Conservation (phyloP, 352 stramenopile species). For the Globisporangium sylvaticum region DNA sequence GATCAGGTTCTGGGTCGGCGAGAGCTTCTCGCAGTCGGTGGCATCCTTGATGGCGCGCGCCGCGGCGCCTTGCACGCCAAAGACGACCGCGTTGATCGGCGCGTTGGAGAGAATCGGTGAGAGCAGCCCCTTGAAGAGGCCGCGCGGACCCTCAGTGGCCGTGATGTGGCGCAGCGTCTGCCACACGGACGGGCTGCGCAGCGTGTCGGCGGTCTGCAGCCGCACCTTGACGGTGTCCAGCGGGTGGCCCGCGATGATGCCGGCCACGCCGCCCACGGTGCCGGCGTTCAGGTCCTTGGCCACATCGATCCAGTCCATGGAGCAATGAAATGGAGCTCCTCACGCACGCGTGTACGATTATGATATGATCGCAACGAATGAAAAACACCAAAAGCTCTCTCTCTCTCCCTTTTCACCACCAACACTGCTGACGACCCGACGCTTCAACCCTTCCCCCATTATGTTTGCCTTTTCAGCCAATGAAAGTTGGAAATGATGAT, state of each 20-base stretch:
- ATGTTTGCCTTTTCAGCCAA: background rate
- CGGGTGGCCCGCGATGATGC: constrained; percentile 75
- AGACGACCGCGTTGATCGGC: constrained; percentile 83
- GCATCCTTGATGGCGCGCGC: constrained; percentile 41
- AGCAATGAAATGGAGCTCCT: background rate
- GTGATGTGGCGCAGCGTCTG: constrained; percentile 51
- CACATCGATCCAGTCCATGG: constrained; percentile 83
- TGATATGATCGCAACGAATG: background rate
- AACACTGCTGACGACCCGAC: background rate
- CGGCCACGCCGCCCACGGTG: constrained; percentile 73
- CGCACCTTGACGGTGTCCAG: constrained; percentile 88
- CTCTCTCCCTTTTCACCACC: background rate
- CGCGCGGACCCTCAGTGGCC: constrained; percentile 48
- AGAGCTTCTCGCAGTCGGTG: constrained; percentile 25
- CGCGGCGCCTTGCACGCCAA: constrained; percentile 67
- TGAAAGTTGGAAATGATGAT: background rate
- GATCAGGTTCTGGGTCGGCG: constrained; percentile 45
- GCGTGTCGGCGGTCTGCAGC: constrained; percentile 55
- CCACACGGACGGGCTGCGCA: constrained; percentile 30
- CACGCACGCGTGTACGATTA: background rate
- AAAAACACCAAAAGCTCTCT: background rate
- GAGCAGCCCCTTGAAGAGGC: constrained; percentile 72
- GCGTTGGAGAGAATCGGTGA: constrained; percentile 81
- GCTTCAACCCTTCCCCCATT: background rate
- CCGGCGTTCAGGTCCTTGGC: constrained; percentile 81